A percentile compares a stretch with the other conserved stretches of the same genome.
Evolutionary conservation across 1,284 basidiomycete genomes (phyloP).

Genomic region (Trametes pubescens): DNA sequence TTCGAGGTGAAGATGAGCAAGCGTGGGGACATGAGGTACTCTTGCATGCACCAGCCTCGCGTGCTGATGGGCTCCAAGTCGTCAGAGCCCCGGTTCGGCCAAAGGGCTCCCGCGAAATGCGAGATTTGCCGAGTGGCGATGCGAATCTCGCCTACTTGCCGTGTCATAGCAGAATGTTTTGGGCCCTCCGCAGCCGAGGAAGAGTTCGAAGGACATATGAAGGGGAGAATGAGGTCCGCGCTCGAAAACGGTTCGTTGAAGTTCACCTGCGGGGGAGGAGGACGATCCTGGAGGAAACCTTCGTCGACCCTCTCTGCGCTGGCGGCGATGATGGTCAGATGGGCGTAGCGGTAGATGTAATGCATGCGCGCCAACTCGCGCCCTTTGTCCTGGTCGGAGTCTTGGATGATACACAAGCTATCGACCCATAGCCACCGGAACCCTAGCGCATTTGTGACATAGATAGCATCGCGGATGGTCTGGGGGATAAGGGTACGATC

Average conservation of each 20-base stretch:
- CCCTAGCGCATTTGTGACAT: constrained; percentile 2
- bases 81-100: not conserved
- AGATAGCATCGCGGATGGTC: constrained; percentile 13
- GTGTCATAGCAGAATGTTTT: not conserved
- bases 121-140: constrained; percentile 8
- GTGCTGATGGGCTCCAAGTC: constrained; percentile 13
- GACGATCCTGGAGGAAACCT: constrained; percentile 11
- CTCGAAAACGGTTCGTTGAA: not conserved
- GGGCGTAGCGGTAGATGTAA: constrained; percentile 11
- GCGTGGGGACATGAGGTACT: constrained; percentile 24
- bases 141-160: constrained; percentile 17
- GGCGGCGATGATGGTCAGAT: constrained; percentile 16
- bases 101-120: not conserved
- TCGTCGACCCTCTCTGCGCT: not conserved
- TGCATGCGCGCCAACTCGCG: constrained; percentile 12
- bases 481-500: constrained; percentile 2
- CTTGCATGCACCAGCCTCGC: constrained; percentile 29
- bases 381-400: constrained; percentile 11
- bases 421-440: constrained; percentile 13
- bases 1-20: constrained; percentile 16
- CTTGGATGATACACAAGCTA: constrained; percentile 14
- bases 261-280: not conserved
- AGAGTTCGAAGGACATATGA: not conserved
- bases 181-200: not conserved
- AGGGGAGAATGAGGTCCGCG: not conserved